These are phyloP conservation scores for Penicillium cosmopolitanum DNA, from an alignment of 495 filamentous ascomycete genomes.

Conservation along the genomic window DNA sequence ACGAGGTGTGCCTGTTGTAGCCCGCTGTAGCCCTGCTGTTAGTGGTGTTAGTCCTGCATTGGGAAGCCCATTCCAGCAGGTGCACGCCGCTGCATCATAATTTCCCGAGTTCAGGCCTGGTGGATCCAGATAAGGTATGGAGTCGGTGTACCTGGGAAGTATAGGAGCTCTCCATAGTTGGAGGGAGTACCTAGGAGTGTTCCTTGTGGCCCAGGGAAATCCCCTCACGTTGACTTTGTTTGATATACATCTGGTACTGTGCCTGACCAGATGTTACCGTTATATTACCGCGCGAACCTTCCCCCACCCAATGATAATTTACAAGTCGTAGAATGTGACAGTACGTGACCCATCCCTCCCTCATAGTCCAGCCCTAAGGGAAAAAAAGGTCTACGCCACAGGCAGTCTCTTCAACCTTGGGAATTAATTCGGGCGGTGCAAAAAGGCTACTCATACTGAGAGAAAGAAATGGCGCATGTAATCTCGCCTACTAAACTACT, in stretches of 20 bases:
- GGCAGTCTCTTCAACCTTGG: neutral
- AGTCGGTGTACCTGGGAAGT: neutral
- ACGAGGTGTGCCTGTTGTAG: conserved; percentile 3
- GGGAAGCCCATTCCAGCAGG: conserved; percentile 5
- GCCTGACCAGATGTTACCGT: neutral
- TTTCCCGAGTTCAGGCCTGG: no score
- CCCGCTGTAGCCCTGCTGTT: no score
- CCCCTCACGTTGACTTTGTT: neutral
- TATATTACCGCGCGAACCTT: conserved; percentile 14
- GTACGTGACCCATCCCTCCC: conserved; percentile 12
- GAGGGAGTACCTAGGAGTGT: no score
- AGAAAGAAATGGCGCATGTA: conserved; percentile 22
- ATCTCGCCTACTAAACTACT: conserved; percentile 1
- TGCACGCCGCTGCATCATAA: neutral
- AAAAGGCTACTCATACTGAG: conserved; percentile 8
- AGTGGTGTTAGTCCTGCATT: neutral
- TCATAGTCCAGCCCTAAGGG: conserved; percentile 21
- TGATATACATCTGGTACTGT: conserved; percentile 18
- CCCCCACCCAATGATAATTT: conserved; percentile 20
- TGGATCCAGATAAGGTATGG: conserved; percentile 1
- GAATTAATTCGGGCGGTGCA: conserved; percentile 1
- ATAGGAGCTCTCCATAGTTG: no score
- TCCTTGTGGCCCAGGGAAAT: no score
- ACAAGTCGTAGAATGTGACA: conserved; percentile 2
- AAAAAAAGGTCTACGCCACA: neutral